These are phyloP conservation scores for Miamiensis avidus DNA, from an alignment of 169 alveolate genomes.

Conservation along the genomic window DNA sequence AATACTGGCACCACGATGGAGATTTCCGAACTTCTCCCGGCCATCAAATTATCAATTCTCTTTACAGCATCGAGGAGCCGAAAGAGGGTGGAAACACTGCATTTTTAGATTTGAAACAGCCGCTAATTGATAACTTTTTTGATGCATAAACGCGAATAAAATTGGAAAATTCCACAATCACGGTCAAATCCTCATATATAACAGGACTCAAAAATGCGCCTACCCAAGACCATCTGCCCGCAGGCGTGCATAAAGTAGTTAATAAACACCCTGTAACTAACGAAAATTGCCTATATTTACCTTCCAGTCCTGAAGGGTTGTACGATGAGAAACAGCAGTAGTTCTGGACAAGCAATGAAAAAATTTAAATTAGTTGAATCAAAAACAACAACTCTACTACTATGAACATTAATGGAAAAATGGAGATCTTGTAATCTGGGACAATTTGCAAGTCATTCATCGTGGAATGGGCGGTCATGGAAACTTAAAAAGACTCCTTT, in stretches of 20 bases:
- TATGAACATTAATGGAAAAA: conserved; percentile 18
- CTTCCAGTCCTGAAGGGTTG: neutral
- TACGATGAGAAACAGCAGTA: neutral
- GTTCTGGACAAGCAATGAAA: neutral
- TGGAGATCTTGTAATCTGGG: conserved; percentile 31
- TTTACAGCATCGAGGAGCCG: neutral
- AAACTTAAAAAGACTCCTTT: conserved; percentile 2
- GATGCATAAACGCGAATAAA: neutral
- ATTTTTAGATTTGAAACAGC: neutral
- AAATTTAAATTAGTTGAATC: too few relatives aligned
- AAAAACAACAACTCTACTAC: too few relatives aligned
- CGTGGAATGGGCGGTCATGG: conserved; percentile 23
- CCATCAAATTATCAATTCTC: neutral
- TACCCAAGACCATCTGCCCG: neutral
- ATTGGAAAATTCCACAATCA: neutral
- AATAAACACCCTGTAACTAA: neutral
- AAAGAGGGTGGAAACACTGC: conserved; percentile 25
- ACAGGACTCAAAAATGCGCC: neutral
- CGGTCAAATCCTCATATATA: neutral
- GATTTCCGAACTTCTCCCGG: neutral
- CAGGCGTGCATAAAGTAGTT: neutral
- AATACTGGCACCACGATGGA: conserved; percentile 36
- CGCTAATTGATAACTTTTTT: neutral
- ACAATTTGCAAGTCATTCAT: conserved; percentile 13
- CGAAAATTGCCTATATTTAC: neutral